These are phyloP conservation scores for Moniliophthora roreri DNA, from an alignment of 1,284 basidiomycete species.

Conservation along the genomic window DNA sequence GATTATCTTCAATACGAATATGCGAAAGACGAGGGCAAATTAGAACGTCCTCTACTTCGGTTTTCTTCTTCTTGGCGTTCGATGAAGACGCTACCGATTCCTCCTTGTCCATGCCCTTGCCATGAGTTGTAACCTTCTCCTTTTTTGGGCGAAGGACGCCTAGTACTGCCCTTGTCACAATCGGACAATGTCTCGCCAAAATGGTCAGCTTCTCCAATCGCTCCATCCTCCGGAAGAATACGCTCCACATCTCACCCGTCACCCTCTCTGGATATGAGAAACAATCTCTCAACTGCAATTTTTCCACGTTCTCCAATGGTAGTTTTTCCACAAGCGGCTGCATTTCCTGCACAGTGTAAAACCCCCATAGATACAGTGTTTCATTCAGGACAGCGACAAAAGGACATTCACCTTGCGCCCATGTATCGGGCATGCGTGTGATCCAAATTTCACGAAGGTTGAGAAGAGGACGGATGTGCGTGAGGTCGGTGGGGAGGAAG, in stretches of 20 bases:
- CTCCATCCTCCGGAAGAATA: background rate
- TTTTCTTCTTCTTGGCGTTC: background rate
- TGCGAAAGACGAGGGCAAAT: background rate
- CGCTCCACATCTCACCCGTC: constrained; percentile 1
- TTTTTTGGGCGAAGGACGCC: background rate
- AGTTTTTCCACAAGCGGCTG: background rate
- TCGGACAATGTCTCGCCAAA: constrained; percentile 2
- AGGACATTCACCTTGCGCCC: background rate
- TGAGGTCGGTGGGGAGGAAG: background rate
- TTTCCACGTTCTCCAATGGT: background rate
- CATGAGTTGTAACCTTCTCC: background rate
- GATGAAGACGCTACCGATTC: background rate
- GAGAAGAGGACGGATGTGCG: background rate
- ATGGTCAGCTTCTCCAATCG: background rate
- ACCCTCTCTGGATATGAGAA: constrained; percentile 4
- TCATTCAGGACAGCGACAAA: background rate
- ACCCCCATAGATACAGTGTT: background rate
- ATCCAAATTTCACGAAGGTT: background rate
- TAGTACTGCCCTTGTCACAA: constrained; percentile 1
- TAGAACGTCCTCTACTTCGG: background rate
- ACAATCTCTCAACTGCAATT: constrained; percentile 3
- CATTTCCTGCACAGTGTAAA: background rate
- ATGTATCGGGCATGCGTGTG: constrained; percentile 3
- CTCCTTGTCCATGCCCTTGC: background rate
- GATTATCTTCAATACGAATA: constrained; percentile 6